Conservation (phyloP, 2,329 filamentous ascomycete species). For the Colletotrichum sp. region DNA sequence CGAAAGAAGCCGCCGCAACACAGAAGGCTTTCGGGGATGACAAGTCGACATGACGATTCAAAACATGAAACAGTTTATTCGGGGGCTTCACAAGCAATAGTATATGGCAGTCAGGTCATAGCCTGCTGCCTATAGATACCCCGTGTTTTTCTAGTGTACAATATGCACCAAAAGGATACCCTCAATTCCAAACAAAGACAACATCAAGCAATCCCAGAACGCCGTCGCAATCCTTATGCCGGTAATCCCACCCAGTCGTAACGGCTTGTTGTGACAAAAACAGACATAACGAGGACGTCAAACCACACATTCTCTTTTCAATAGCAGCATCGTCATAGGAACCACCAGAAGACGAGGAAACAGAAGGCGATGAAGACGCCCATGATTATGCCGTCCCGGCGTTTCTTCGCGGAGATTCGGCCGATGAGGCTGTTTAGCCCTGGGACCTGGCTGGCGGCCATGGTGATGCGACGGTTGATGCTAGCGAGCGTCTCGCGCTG, state of each 20-base stretch:
- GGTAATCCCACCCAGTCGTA: slow-evolving; percentile 14
- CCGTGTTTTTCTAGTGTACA: slow-evolving; percentile 22
- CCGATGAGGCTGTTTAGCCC: slow-evolving; percentile 92
- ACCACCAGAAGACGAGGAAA: slow-evolving; percentile 84
- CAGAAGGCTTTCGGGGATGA: neutral
- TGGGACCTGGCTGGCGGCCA: slow-evolving; percentile 88
- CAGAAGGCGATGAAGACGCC: slow-evolving; percentile 91
- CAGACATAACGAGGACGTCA: neutral
- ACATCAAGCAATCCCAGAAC: slow-evolving; percentile 5
- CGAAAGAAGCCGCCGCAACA: slow-evolving; percentile 1
- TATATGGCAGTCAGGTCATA: neutral
- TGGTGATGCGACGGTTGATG: slow-evolving; percentile 89
- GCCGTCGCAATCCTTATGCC: slow-evolving; percentile 22
- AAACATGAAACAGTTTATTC: neutral
- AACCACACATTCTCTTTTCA: slow-evolving; percentile 27
- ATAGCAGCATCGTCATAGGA: slow-evolving; percentile 52
- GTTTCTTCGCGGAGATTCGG: slow-evolving; percentile 92
- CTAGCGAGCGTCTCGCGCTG: slow-evolving; percentile 88
- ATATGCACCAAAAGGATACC: slow-evolving; percentile 20
- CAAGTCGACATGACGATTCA: neutral
- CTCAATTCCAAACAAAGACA: neutral
- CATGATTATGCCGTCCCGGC: slow-evolving; percentile 93
- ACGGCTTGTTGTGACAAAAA: slow-evolving; percentile 15
- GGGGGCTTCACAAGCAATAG: slow-evolving; percentile 1
- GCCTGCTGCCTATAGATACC: slow-evolving; percentile 9